Conservation (phyloP, 192 early-diverging fungal species). For the Gaertneriomyces sp. region DNA sequence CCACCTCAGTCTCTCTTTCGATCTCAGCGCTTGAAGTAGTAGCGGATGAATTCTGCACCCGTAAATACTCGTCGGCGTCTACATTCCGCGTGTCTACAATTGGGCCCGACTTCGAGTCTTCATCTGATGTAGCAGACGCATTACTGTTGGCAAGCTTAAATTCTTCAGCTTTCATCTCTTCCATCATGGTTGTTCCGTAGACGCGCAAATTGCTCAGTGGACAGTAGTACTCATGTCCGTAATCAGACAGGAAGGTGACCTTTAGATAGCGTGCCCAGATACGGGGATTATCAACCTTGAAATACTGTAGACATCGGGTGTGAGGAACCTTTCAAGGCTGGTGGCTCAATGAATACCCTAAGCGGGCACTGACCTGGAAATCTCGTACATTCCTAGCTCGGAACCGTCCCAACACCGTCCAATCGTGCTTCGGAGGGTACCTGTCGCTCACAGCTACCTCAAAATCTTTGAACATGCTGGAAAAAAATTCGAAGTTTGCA, state of each 20-base stretch:
- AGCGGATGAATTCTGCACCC: background rate
- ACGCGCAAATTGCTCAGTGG: conserved; percentile 83
- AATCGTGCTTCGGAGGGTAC: conserved; percentile 74
- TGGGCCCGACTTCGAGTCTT: background rate
- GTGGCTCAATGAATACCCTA: background rate
- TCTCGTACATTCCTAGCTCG: conserved; percentile 83
- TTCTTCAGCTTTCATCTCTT: conserved; percentile 61
- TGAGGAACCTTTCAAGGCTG: background rate
- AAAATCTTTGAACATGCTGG: conserved; percentile 86
- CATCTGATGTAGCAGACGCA: background rate
- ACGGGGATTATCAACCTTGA: conserved; percentile 67
- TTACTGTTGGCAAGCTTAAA: conserved; percentile 30
- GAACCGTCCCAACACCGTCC: conserved; percentile 81
- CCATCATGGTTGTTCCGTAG: conserved; percentile 90
- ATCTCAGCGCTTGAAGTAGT: background rate
- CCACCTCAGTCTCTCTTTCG: background rate
- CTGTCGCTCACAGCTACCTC: conserved; percentile 68
- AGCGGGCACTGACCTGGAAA: conserved; percentile 35
- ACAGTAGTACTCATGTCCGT: conserved; percentile 91
- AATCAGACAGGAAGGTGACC: conserved; percentile 83
- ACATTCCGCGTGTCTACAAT: background rate
- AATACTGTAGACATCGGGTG: conserved; percentile 59
- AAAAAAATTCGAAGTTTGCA: conserved; percentile 97
- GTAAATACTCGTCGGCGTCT: background rate
- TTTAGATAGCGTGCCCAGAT: conserved; percentile 84